Evolutionary conservation across 805 yeast species (phyloP).

Genomic region (Wickerhamiella bombiphila): DNA sequence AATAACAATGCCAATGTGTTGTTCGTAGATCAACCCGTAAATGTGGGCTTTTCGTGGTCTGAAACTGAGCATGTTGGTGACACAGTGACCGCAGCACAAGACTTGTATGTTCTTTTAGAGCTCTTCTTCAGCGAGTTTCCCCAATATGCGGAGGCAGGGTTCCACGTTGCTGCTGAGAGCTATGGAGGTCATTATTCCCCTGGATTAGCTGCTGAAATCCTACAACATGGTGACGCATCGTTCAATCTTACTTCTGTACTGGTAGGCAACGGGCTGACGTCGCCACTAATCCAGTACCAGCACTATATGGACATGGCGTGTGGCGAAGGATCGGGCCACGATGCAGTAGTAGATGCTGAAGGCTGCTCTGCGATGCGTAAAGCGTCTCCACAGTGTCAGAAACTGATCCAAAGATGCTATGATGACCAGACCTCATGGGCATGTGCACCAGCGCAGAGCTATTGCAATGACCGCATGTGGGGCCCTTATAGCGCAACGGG

Average conservation of each 20-base stretch:
- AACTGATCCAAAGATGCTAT: conserved; percentile 60
- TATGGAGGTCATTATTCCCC: conserved; percentile 94
- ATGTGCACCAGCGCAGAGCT: conserved; percentile 70
- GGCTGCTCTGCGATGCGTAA: conserved; percentile 52
- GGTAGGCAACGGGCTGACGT: conserved; percentile 89
- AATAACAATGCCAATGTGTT: conserved; percentile 79
- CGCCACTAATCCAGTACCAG: conserved; percentile 61
- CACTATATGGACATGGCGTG: conserved; percentile 90
- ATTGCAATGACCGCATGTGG: conserved; percentile 61
- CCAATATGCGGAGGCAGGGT: conserved; percentile 35
- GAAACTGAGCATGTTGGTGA: conserved; percentile 30
- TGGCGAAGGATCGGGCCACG: conserved; percentile 66
- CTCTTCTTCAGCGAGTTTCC: conserved; percentile 78
- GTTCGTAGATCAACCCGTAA: conserved; percentile 85
- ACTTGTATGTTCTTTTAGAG: conserved; percentile 72
- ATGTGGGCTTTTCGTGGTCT: conserved; percentile 82
- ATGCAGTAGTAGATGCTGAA: conserved; percentile 51
- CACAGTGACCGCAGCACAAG: conserved; percentile 73
- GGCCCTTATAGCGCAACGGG: conserved; percentile 77
- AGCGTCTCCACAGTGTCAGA: conserved; percentile 34
- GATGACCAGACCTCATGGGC: conserved; percentile 55
- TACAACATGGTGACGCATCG: conserved; percentile 28
- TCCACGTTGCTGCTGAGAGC: conserved; percentile 88
- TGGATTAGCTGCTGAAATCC: conserved; percentile 43
- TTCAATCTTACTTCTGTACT: conserved; percentile 62